Conservation (phyloP, 1,139 yeast species). For the Saccharomyces hybrid region DNA sequence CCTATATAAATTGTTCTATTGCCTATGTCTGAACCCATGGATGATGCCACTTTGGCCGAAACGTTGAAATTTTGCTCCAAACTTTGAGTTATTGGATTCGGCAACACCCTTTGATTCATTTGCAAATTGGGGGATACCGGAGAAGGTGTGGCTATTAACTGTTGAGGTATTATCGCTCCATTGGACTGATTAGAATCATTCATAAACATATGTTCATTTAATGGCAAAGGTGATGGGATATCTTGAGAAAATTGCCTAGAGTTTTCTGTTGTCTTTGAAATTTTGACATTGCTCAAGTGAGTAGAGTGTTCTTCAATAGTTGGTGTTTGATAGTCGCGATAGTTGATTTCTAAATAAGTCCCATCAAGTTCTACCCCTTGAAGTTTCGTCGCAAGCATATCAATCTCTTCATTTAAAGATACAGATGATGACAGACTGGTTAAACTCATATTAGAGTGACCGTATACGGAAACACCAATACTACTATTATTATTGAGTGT, state of each 20-base stretch:
- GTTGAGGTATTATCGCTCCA: not conserved
- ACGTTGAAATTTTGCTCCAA: conserved; percentile 58
- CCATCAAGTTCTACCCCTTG: conserved; percentile 1
- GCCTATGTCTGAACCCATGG: conserved; percentile 70
- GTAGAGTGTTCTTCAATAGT: conserved; percentile 5
- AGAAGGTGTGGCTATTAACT: not conserved
- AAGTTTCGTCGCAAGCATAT: conserved; percentile 5
- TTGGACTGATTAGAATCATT: not conserved
- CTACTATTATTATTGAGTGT: not conserved
- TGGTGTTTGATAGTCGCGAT: conserved; percentile 7
- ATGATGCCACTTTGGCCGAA: conserved; percentile 66
- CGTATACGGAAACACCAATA: not conserved
- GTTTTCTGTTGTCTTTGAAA: conserved; percentile 6
- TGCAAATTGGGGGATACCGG: not conserved
- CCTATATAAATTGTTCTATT: conserved; percentile 75
- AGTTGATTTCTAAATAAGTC: not conserved
- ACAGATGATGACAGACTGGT: conserved; percentile 12
- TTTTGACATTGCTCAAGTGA: conserved; percentile 6
- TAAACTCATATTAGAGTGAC: conserved; percentile 8
- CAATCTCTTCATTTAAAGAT: conserved; percentile 11
- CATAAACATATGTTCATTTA: not conserved
- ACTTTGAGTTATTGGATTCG: conserved; percentile 33
- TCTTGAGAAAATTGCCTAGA: not conserved
- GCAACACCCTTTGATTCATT: conserved; percentile 4
- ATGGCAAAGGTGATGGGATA: not conserved